These are phyloP conservation scores for Cutaneotrichosporon sp. DNA, from an alignment of 1,284 basidiomycete species.

Conservation along the genomic window DNA sequence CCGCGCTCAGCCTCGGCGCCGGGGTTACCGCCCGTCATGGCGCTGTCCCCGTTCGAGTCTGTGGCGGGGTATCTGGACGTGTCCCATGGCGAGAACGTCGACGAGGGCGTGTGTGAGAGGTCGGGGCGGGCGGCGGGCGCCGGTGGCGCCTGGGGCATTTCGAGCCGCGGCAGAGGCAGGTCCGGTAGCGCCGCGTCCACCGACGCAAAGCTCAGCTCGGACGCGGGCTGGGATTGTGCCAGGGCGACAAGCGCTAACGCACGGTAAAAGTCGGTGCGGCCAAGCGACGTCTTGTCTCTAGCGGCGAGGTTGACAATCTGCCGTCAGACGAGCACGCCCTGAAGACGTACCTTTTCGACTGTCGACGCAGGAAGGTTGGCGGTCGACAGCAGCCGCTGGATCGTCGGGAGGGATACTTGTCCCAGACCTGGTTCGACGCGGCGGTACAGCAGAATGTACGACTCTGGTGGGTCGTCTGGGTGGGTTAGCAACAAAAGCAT, in stretches of 20 bases:
- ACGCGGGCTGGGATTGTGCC: constrained; percentile 51
- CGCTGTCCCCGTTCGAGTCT: constrained; percentile 6
- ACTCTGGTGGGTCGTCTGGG: constrained; percentile 71
- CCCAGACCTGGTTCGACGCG: constrained; percentile 63
- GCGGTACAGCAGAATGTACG: constrained; percentile 68
- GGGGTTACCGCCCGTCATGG: constrained; percentile 15
- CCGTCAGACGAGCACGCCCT: neutral
- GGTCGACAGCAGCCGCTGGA: constrained; percentile 70
- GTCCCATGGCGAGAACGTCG: constrained; percentile 36
- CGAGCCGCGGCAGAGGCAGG: constrained; percentile 62
- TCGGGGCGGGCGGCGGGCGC: constrained; percentile 1
- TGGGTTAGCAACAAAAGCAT: constrained; percentile 28
- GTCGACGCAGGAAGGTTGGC: constrained; percentile 70
- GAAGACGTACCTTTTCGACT: constrained; percentile 63
- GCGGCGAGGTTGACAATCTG: constrained; percentile 70
- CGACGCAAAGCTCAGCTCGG: constrained; percentile 61
- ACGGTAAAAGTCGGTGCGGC: constrained; percentile 67
- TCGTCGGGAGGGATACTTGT: constrained; percentile 69
- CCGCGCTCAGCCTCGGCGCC: constrained; percentile 45
- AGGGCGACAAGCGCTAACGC: constrained; percentile 77
- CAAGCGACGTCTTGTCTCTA: constrained; percentile 1
- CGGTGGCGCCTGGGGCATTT: constrained; percentile 13
- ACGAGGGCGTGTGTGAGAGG: neutral
- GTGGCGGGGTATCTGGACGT: constrained; percentile 13
- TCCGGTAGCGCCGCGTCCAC: constrained; percentile 67